Evolutionary conservation across 768 basidiomycete species (phyloP).

Genomic region (Amanita pallidorosea): DNA sequence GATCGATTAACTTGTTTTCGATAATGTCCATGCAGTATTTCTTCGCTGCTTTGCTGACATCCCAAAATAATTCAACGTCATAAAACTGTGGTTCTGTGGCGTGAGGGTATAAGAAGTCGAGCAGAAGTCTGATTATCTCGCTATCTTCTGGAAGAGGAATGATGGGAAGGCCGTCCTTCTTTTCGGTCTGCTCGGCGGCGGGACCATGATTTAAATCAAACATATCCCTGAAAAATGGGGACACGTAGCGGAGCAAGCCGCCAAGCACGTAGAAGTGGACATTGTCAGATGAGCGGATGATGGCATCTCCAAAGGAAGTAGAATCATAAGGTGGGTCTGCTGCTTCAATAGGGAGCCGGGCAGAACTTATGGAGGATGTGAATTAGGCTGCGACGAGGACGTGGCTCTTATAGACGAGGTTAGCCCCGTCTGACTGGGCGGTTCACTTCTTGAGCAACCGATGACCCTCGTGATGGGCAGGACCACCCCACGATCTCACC

Average conservation of each 20-base stretch:
- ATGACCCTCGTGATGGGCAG: too few relatives aligned
- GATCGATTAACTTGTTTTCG: background rate
- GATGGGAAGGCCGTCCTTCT: slow-evolving; percentile 2
- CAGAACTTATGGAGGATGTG: background rate
- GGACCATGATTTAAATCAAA: too few relatives aligned
- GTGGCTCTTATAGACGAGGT: background rate
- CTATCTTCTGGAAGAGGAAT: slow-evolving; percentile 10
- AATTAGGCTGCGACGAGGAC: background rate
- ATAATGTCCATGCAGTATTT: slow-evolving; percentile 5
- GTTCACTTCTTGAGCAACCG: too few relatives aligned
- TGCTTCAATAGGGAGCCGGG: background rate
- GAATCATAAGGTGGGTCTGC: background rate
- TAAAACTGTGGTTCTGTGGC: background rate
- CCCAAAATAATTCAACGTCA: background rate
- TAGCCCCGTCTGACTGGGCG: too few relatives aligned
- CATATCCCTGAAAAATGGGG: too few relatives aligned
- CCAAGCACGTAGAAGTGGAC: background rate
- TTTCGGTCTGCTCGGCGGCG: too few relatives aligned
- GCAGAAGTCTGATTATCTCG: slow-evolving; percentile 4
- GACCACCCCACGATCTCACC: too few relatives aligned
- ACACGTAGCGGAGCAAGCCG: background rate
- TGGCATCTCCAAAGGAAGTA: background rate
- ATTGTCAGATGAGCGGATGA: slow-evolving; percentile 6
- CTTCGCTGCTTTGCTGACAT: background rate
- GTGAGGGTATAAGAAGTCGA: slow-evolving; percentile 1